phyloP scores from a whole-genome alignment of 1,139 yeast species.

The Candida smagusa region DNA sequence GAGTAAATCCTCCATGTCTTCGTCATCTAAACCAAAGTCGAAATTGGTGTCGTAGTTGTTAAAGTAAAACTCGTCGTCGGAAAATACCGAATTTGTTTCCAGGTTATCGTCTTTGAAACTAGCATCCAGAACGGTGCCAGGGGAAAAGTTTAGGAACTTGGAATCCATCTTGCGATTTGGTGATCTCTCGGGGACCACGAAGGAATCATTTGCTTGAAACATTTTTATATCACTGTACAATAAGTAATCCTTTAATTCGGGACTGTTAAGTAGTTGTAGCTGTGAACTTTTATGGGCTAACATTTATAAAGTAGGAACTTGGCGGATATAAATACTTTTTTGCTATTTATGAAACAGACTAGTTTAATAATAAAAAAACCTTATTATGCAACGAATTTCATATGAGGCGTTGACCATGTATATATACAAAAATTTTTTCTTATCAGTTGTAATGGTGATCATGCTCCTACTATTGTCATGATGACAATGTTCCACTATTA shows the following conservation, averaged over 20 bases:
- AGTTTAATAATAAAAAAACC: no score
- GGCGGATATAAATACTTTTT: no score
- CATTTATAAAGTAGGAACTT: neutral
- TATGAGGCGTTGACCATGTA: no score
- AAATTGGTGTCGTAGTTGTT: conserved; percentile 8
- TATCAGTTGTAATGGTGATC: no score
- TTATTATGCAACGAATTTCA: no score
- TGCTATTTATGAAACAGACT: no score
- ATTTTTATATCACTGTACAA: conserved; percentile 1
- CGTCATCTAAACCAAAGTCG: conserved; percentile 16
- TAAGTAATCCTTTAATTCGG: conserved; percentile 7
- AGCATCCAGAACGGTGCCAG: conserved; percentile 12
- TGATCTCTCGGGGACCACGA: conserved; percentile 7
- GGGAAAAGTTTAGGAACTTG: conserved; percentile 6
- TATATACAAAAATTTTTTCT: no score
- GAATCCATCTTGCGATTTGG: conserved; percentile 3
- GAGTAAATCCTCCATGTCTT: conserved; percentile 16
- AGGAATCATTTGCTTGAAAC: neutral
- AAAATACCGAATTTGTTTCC: conserved; percentile 19
- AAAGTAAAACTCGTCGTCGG: conserved; percentile 7
- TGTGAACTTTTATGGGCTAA: conserved; percentile 1
- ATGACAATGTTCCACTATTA: no score
- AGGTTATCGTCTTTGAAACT: conserved; percentile 11
- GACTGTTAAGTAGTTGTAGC: neutral
- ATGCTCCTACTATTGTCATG: no score